Evolutionary conservation across 805 yeast species (phyloP), one percentile per base, ranked within the genome.

Genomic region (Blastobotrys mokoenaii): DNA sequence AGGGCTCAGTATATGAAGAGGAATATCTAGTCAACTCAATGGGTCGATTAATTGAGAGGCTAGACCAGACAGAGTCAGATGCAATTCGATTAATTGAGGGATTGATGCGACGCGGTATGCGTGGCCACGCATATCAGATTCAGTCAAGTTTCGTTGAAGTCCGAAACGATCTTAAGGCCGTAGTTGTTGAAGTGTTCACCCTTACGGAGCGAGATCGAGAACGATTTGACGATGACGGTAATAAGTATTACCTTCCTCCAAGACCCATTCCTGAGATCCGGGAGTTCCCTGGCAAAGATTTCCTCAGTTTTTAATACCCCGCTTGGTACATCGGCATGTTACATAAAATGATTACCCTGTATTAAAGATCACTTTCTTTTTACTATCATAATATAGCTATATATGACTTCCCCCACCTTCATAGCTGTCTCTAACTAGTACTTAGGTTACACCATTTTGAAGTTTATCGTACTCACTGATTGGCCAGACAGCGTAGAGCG

Each of bases 1-100:
- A 93, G 68, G 97, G 97, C 40, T 90, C 97, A 5, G 84, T 93
- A 16, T 93, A 93, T 59, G 99, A 93, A 64, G 98, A 93, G 62
- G 97, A 93, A 62, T 93, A 93, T 63, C 74, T 93, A 46, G 81
- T 93, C 40, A 79, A 77, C 54, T 89, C 97, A 2, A 79, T 86
- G 47, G 93, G 95, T 3, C 79, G 99, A 60, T 72, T 93, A 61
- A 65, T 87, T 30, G 97, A 87, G 45, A 77, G 98, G 55, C 65
- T 93, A 47, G 75, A 77, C 38, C 79, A 76, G 52, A 83, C 95
- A 0, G 75, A 77, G 53, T 70, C 77, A 0, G 98, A 93, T 57
- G 89, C 93, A 1, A 56, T 74, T 16, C 73, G 74, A 50, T 71
- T 93, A 50, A 75, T 88, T 34, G 90, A 83, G 52, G 90, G 82